Conservation (phyloP, 2,329 filamentous ascomycete genomes). For the Chaetomiaceae sp. region DNA sequence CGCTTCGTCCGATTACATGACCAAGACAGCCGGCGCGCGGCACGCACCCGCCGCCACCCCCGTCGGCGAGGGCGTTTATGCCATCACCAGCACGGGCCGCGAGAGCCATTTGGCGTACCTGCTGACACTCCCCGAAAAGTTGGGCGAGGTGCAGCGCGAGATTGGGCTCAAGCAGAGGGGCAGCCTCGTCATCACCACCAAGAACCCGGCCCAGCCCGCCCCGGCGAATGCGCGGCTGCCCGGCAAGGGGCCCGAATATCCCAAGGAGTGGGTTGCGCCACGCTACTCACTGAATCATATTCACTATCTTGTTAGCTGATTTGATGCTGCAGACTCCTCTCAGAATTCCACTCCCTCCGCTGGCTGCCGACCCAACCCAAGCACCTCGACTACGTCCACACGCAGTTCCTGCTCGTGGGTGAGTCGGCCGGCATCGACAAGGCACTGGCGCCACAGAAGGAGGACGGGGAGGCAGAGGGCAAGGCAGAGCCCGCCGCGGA, state of each 20-base stretch:
- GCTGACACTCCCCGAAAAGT: constrained; percentile 63
- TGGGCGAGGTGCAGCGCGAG: constrained; percentile 67
- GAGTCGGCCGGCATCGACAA: constrained; percentile 53
- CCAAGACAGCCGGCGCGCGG: constrained; percentile 66
- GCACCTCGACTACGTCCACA: constrained; percentile 66
- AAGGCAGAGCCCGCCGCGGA: constrained; percentile 64
- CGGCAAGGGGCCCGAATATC: constrained; percentile 61
- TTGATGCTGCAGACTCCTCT: constrained; percentile 10
- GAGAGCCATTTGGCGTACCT: constrained; percentile 76
- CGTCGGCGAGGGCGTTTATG: constrained; percentile 81
- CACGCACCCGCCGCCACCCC: constrained; percentile 64
- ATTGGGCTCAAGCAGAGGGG: constrained; percentile 66
- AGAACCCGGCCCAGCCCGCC: constrained; percentile 67
- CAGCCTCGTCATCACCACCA: constrained; percentile 71
- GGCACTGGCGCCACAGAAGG: constrained; percentile 48
- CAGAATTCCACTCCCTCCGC: constrained; percentile 57
- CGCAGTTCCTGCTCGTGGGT: constrained; percentile 75
- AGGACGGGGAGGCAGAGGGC: constrained; percentile 51
- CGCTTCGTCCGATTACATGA: constrained; percentile 60
- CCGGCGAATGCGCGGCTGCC: constrained; percentile 59
- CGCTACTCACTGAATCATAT: neutral
- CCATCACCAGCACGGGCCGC: constrained; percentile 64
- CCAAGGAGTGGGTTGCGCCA: constrained; percentile 54
- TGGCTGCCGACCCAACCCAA: constrained; percentile 71
- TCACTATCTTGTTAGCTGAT: neutral